Percentiles rank a stretch among this genome's conserved stretches.
Conservation (phyloP, 257 asterid genomes). For the Vinca minor region DNA sequence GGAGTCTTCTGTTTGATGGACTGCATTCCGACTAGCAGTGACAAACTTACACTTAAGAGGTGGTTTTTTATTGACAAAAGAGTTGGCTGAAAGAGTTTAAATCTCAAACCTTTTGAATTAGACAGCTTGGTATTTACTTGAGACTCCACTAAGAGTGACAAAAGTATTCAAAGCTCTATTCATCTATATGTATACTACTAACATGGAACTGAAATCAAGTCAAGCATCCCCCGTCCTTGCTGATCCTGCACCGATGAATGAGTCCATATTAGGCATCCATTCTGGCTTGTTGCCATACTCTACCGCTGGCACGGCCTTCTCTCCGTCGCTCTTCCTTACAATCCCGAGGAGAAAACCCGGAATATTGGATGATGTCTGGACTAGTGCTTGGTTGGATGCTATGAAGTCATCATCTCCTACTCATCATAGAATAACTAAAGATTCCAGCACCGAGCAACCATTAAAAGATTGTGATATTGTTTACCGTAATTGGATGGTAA, state of each 20-base stretch:
- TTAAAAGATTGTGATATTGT: slow-evolving; percentile 41
- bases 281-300: slow-evolving; percentile 62
- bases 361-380: slow-evolving; percentile 61
- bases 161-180: slow-evolving; percentile 3
- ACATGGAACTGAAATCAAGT: slow-evolving; percentile 65
- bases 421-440: slow-evolving; percentile 45
- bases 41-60: slow-evolving; percentile 32
- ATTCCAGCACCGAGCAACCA: slow-evolving; percentile 32
- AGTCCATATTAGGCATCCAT: slow-evolving; percentile 57
- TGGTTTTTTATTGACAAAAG: slow-evolving; percentile 44
- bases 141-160: neutral
- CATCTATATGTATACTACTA: neutral
- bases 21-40: slow-evolving; percentile 34
- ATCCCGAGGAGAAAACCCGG: slow-evolving; percentile 71
- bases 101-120: slow-evolving; percentile 3
- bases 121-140: too few species aligned
- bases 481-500: slow-evolving; percentile 74
- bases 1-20: slow-evolving; percentile 41
- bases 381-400: slow-evolving; percentile 59
- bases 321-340: slow-evolving; percentile 51
- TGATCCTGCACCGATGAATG: slow-evolving; percentile 56
- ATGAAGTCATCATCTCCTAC: slow-evolving; percentile 96
- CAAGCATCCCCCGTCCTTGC: slow-evolving; percentile 70
- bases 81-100: slow-evolving; percentile 23
- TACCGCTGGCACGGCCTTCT: slow-evolving; percentile 45